Evolutionary conservation across 2,329 filamentous ascomycete genomes (phyloP).

Genomic region (Ilyonectria sp.): DNA sequence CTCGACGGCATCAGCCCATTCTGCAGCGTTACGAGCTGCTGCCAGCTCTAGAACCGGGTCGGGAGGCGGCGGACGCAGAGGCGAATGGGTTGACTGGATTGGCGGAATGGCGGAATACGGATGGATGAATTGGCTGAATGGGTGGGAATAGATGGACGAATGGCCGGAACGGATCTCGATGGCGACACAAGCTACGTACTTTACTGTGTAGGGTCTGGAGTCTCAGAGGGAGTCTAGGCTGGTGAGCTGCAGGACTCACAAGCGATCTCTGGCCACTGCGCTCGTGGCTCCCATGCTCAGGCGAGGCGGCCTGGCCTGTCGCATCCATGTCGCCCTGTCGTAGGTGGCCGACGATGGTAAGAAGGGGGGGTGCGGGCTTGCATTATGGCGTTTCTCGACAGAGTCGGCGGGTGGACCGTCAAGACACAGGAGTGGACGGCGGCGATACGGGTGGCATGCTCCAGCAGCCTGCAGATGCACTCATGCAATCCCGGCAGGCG

Average conservation of each 20-base stretch:
- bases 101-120: slow-evolving; percentile 35
- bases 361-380: slow-evolving; percentile 36
- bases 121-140: slow-evolving; percentile 25
- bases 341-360: slow-evolving; percentile 26
- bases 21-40: slow-evolving; percentile 31
- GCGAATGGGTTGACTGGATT: slow-evolving; percentile 37
- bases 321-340: slow-evolving; percentile 40
- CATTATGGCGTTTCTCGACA: slow-evolving; percentile 31
- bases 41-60: slow-evolving; percentile 32
- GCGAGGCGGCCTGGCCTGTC: slow-evolving; percentile 41
- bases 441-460: slow-evolving; percentile 34
- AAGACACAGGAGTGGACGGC: slow-evolving; percentile 31
- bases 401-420: slow-evolving; percentile 35
- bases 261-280: slow-evolving; percentile 37
- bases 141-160: slow-evolving; percentile 33
- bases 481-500: slow-evolving; percentile 44
- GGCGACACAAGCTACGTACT: slow-evolving; percentile 7
- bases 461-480: slow-evolving; percentile 40
- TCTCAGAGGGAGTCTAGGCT: slow-evolving; percentile 13
- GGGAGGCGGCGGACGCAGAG: slow-evolving; percentile 32
- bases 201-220: slow-evolving; percentile 1
- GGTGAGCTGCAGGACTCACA: slow-evolving; percentile 28
- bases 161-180: slow-evolving; percentile 21
- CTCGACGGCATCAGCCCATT: slow-evolving; percentile 40
- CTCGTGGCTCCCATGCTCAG: slow-evolving; percentile 49